phyloP scores from a whole-genome alignment of 176 grass and related monocot genomes.

The Cocos nucifera region DNA sequence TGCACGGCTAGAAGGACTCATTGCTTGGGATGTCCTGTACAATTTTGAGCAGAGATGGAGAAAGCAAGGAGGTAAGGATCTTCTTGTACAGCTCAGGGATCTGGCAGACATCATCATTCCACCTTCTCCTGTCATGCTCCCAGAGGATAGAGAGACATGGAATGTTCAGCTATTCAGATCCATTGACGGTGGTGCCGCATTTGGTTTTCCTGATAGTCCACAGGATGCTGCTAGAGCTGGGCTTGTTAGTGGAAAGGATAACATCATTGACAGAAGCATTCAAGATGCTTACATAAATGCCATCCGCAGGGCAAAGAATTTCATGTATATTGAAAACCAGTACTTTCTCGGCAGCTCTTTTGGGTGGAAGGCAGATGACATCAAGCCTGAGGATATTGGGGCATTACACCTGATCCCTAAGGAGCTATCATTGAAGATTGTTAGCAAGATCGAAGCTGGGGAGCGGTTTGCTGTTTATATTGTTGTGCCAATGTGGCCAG shows the following conservation, averaged over 20 bases:
- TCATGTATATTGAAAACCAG: constrained; percentile 20
- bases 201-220: constrained; percentile 14
- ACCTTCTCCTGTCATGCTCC: constrained; percentile 19
- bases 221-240: constrained; percentile 19
- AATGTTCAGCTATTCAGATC: constrained; percentile 21
- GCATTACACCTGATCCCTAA: constrained; percentile 79
- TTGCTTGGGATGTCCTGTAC: constrained; percentile 20
- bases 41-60: constrained; percentile 27
- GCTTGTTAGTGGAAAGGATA: constrained; percentile 22
- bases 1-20: constrained; percentile 10
- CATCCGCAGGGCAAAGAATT: constrained; percentile 20
- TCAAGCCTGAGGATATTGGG: constrained; percentile 50
- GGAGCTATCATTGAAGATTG: constrained; percentile 83
- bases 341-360: constrained; percentile 19
- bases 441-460: constrained; percentile 78
- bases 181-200: constrained; percentile 21
- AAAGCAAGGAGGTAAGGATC: constrained; percentile 17
- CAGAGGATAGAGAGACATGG: constrained; percentile 16
- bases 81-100: constrained; percentile 17
- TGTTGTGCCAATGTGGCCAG: constrained; percentile 93
- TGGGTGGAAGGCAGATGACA: constrained; percentile 17
- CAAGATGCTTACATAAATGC: constrained; percentile 21
- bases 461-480: constrained; percentile 67
- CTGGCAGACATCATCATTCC: constrained; percentile 19
- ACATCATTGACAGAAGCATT: constrained; percentile 25